Base-by-base conservation (phyloP, 2,329 filamentous ascomycete genomes). In the Pyrenochaeta sp. region DNA sequence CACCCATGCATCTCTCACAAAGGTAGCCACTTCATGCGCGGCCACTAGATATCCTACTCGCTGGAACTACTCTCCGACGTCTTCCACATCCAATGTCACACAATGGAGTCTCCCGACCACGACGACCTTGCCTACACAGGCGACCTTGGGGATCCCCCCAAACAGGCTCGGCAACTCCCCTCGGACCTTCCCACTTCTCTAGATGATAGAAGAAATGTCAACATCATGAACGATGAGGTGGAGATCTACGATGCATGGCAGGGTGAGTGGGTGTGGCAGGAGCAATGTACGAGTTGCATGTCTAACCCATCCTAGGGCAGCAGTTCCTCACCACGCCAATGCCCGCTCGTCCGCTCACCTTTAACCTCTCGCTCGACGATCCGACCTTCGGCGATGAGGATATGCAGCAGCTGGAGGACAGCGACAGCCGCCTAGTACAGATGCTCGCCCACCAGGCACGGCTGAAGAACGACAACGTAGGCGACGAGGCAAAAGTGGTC, bases 161-260 rank as follows among this genome's bases (percentile, higher is more conserved):
- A 64, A 60, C 36, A 20, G 7, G 73, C 77, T 31, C 74, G 79
- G 52, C 74, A 78, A 56, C 85, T 98, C 45, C 95, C 95, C 35
- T 80, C 85, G 63, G 95, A 99, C 77, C 85, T 99, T 31, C 95
- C 95, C 10, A 95, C 86, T 63, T 97, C 93, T 11, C 85, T 99
- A 49, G 90, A 99, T 75, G 95, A 99, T 79, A 87, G 95, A 56
- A 86, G 88, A 65, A 84, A 90, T 30, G 85, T 87, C 3, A 82
- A 76, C 41, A 87, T 88, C 58, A 85, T 88, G 60, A 84, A 90
- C 50, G 83, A 83, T 33, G 95, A 98, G 81, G 97, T 93, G 35
- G 95, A 98, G 81, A 92, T 97, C 80, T 99, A 98, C 76, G 95
- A 99, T 84, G 95, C 92, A 65, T 99, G 95, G 95, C 92, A 98